phyloP scores from a whole-genome alignment of 2,329 filamentous ascomycete species.

The Colletotrichum coccodes region DNA sequence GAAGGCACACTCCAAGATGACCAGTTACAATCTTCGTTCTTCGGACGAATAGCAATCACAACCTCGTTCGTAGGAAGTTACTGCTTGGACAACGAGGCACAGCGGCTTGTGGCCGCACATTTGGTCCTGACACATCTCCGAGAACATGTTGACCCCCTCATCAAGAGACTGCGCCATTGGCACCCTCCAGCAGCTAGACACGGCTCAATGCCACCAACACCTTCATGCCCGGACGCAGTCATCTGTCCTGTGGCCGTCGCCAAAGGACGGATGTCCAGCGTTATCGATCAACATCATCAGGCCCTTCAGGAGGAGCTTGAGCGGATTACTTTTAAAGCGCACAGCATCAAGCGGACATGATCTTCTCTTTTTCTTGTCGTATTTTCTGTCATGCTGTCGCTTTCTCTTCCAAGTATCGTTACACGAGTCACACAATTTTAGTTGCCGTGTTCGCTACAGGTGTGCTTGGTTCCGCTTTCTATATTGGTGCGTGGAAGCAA shows the following conservation, averaged over 20 bases:
- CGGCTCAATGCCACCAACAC: not conserved
- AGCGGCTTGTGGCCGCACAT: conserved; percentile 9
- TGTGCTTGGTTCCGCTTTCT: no score
- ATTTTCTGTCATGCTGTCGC: no score
- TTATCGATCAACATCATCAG: conserved; percentile 14
- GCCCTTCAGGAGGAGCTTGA: conserved; percentile 9
- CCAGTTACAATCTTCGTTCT: not conserved
- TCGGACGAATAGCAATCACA: not conserved
- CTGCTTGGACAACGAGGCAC: conserved; percentile 6
- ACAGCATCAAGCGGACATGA: conserved; percentile 5
- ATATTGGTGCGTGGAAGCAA: not conserved
- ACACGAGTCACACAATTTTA: no score
- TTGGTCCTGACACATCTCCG: conserved; percentile 8
- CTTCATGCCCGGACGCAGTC: not conserved
- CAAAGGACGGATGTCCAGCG: not conserved
- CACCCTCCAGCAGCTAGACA: not conserved
- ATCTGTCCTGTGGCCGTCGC: not conserved
- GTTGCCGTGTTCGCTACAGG: no score
- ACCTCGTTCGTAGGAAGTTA: conserved; percentile 3
- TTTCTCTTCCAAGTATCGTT: no score
- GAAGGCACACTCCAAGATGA: not conserved
- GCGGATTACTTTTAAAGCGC: not conserved
- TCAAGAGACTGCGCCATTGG: conserved; percentile 11
- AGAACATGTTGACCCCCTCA: conserved; percentile 14
- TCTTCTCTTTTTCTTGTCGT: no score